Conservation (phyloP, 768 basidiomycete species). For the Phaeotremella fagi region DNA sequence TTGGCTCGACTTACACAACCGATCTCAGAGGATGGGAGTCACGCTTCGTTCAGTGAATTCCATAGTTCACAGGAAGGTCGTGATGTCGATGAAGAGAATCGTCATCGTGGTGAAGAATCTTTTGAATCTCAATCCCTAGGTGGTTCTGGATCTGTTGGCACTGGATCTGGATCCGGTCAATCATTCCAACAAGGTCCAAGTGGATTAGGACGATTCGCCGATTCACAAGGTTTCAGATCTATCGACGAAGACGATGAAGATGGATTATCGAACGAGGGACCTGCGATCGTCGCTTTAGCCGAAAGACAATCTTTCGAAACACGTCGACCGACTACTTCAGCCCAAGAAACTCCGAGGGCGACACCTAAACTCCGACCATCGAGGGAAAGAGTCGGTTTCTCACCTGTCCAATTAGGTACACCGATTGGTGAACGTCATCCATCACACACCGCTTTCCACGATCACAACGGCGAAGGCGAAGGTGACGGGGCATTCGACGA, state of each 20-base stretch:
- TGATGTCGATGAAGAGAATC: neutral
- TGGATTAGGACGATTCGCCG: slow-evolving; percentile 37
- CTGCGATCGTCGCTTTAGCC: slow-evolving; percentile 38
- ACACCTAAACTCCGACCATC: slow-evolving; percentile 23
- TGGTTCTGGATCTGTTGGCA: slow-evolving; percentile 16
- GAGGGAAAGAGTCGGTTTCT: slow-evolving; percentile 22
- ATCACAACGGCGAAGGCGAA: slow-evolving; percentile 6
- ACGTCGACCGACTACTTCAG: slow-evolving; percentile 21
- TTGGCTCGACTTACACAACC: slow-evolving; percentile 34
- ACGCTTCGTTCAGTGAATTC: slow-evolving; percentile 43
- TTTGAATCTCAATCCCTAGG: slow-evolving; percentile 18
- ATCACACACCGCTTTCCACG: slow-evolving; percentile 10
- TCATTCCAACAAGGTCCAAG: slow-evolving; percentile 35
- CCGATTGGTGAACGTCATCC: slow-evolving; percentile 15
- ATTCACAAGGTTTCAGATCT: slow-evolving; percentile 32
- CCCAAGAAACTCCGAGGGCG: slow-evolving; percentile 14
- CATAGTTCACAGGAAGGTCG: slow-evolving; percentile 16
- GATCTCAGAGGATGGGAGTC: slow-evolving; percentile 26
- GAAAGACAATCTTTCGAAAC: slow-evolving; percentile 42
- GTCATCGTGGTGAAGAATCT: slow-evolving; percentile 4
- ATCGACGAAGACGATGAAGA: slow-evolving; percentile 37
- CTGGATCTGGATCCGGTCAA: slow-evolving; percentile 13
- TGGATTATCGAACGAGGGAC: slow-evolving; percentile 29
- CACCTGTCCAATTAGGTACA: slow-evolving; percentile 11
- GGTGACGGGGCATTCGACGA: slow-evolving; percentile 36